Conservation (phyloP, 441 rosid species). For the Jatropha podagrica region DNA sequence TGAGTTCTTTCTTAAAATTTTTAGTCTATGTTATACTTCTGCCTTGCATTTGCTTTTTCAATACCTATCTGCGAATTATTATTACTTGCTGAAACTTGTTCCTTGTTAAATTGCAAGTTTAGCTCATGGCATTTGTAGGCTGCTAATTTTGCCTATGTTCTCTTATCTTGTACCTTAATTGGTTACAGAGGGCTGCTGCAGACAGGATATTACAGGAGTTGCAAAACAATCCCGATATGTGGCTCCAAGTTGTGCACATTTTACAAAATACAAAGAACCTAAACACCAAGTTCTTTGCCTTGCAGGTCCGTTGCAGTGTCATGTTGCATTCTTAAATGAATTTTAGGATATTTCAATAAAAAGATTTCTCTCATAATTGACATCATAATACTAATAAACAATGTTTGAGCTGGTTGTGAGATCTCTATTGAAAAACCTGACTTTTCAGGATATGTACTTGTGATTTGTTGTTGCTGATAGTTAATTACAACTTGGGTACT, state of each 20-base stretch:
- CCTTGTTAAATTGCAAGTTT: not conserved
- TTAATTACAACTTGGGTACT: not conserved
- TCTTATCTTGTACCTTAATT: slow-evolving; percentile 15
- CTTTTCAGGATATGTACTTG: not conserved
- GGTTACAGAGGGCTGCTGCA: slow-evolving; percentile 85
- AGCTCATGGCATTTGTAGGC: slow-evolving; percentile 8
- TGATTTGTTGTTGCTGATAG: not conserved
- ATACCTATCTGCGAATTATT: slow-evolving; percentile 2
- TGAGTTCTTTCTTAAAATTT: not conserved
- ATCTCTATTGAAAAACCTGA: not conserved
- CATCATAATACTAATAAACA: not conserved
- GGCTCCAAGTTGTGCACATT: slow-evolving; percentile 99
- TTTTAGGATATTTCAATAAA: not conserved
- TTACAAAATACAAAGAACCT: slow-evolving; percentile 80
- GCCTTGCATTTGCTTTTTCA: not conserved
- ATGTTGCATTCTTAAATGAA: not conserved
- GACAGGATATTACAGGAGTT: slow-evolving; percentile 95
- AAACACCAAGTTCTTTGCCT: slow-evolving; percentile 95
- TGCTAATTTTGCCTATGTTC: not conserved
- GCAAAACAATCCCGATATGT: slow-evolving; percentile 95
- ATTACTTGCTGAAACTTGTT: not conserved
- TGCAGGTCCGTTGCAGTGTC: slow-evolving; percentile 64
- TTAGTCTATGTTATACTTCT: not conserved
- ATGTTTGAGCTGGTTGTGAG: not conserved
- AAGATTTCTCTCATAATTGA: not conserved